phyloP scores from a whole-genome alignment of 2,329 filamentous ascomycete genomes.

The Ascochyta clinopodiicola region DNA sequence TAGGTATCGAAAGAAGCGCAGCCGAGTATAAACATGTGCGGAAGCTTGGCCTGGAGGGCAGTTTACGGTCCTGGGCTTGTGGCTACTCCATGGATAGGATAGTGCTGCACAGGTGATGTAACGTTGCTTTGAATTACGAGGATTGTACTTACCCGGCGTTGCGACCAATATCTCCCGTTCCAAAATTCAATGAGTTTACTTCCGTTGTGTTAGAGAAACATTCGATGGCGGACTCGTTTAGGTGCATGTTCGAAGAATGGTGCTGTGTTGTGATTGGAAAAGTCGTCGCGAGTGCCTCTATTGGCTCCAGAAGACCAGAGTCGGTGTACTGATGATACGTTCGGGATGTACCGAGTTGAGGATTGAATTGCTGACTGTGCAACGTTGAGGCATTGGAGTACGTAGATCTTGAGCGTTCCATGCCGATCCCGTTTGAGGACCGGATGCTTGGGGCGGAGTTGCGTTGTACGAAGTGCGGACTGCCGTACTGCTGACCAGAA shows the following conservation, averaged over 20 bases:
- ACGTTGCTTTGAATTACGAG: not conserved
- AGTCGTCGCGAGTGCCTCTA: not conserved
- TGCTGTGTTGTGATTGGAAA: not conserved
- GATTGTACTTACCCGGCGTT: not conserved
- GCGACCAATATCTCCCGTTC: not conserved
- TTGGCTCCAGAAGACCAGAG: not conserved
- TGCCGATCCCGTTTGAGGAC: not conserved
- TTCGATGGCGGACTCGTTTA: not conserved
- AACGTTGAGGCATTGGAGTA: not conserved
- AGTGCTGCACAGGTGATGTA: not conserved
- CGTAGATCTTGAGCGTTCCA: not conserved
- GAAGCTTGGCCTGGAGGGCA: not conserved
- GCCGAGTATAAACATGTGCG: not conserved
- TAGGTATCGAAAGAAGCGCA: not conserved
- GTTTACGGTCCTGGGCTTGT: not conserved
- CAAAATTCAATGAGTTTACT: not conserved
- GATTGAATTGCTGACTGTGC: not conserved
- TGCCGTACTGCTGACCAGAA: constrained; percentile 5
- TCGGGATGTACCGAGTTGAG: not conserved
- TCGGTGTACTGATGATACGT: not conserved
- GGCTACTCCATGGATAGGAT: not conserved
- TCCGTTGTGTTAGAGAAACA: not conserved
- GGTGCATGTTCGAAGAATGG: not conserved
- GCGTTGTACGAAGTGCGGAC: not conserved
- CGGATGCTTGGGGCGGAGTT: not conserved